These are phyloP conservation scores for Collybia sordida DNA, from an alignment of 768 basidiomycete species.

Conservation along the genomic window DNA sequence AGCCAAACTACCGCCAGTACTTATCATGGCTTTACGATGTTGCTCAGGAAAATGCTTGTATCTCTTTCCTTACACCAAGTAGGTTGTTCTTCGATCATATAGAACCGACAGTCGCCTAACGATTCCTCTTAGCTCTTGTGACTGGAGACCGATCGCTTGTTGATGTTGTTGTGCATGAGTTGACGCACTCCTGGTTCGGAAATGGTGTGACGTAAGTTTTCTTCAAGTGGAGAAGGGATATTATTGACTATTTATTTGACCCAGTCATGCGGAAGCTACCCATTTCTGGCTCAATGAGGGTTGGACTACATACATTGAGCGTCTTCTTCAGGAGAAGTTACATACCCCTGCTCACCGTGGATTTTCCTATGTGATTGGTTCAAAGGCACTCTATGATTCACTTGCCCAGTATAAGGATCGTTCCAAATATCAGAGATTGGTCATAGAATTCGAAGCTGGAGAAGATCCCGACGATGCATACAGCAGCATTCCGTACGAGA, in stretches of 20 bases:
- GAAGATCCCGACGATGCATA: constrained; percentile 83
- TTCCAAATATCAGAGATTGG: constrained; percentile 78
- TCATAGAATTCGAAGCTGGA: constrained; percentile 70
- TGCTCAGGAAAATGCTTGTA: constrained; percentile 80
- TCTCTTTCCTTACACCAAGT: constrained; percentile 90
- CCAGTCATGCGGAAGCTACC: constrained; percentile 65
- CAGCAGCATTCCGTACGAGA: constrained; percentile 77
- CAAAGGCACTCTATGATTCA: constrained; percentile 69
- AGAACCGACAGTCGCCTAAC: background rate
- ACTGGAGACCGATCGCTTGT: constrained; percentile 86
- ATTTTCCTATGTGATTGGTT: constrained; percentile 78
- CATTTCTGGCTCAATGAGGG: constrained; percentile 93
- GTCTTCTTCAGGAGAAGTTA: constrained; percentile 67
- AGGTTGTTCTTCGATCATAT: constrained; percentile 14
- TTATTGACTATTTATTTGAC: no score
- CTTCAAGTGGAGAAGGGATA: background rate
- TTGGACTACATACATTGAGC: constrained; percentile 93
- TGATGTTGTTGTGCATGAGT: constrained; percentile 87
- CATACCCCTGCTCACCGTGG: constrained; percentile 77
- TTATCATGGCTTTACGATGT: constrained; percentile 4
- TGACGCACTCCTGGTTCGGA: constrained; percentile 90
- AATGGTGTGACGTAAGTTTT: constrained; percentile 72
- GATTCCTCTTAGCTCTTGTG: constrained; percentile 56
- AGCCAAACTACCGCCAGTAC: background rate
- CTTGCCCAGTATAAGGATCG: constrained; percentile 56